A percentile compares a stretch with the other conserved stretches of the same genome.
phyloP scores from a whole-genome alignment of 2,329 filamentous ascomycete species.

The Aspergillus hortae region DNA sequence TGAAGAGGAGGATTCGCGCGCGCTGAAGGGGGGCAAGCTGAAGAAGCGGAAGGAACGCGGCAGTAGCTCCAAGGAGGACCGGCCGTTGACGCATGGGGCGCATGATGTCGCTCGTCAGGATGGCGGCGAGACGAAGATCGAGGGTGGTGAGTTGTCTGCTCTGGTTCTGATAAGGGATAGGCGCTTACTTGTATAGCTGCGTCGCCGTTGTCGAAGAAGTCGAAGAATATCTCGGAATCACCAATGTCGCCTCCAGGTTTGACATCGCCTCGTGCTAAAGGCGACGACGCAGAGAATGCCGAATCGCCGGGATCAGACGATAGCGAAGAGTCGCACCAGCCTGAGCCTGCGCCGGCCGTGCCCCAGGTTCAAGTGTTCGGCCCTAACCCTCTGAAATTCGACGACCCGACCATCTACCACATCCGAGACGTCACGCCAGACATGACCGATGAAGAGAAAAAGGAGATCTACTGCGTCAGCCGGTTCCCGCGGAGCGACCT shows the following conservation, averaged over 20 bases:
- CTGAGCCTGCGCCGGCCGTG: constrained; percentile 57
- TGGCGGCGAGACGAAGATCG: constrained; percentile 54
- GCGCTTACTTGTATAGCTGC: constrained; percentile 17
- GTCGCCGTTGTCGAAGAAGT: constrained; percentile 38
- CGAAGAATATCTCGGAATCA: constrained; percentile 37
- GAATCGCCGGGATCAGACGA: constrained; percentile 61
- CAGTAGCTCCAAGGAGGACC: constrained; percentile 56
- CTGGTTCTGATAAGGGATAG: neutral
- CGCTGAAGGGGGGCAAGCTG: constrained; percentile 59
- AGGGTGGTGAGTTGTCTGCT: constrained; percentile 48
- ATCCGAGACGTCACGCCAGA: constrained; percentile 70
- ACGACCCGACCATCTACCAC: constrained; percentile 91
- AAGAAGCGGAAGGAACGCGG: constrained; percentile 74
- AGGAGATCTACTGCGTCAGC: constrained; percentile 82
- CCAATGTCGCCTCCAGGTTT: constrained; percentile 41
- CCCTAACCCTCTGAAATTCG: constrained; percentile 83
- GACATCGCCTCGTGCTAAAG: constrained; percentile 40
- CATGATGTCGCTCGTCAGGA: constrained; percentile 64
- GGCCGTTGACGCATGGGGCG: constrained; percentile 59
- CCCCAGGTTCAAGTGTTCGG: constrained; percentile 84
- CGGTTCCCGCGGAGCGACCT: constrained; percentile 78
- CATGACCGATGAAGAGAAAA: constrained; percentile 82
- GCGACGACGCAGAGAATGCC: constrained; percentile 59
- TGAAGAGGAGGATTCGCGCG: constrained; percentile 42
- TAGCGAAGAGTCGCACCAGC: constrained; percentile 57